A percentile compares a stretch with the other conserved stretches of the same genome.
Conservation (phyloP, 768 basidiomycete species). For the Lactarius pseudohatsudake region DNA sequence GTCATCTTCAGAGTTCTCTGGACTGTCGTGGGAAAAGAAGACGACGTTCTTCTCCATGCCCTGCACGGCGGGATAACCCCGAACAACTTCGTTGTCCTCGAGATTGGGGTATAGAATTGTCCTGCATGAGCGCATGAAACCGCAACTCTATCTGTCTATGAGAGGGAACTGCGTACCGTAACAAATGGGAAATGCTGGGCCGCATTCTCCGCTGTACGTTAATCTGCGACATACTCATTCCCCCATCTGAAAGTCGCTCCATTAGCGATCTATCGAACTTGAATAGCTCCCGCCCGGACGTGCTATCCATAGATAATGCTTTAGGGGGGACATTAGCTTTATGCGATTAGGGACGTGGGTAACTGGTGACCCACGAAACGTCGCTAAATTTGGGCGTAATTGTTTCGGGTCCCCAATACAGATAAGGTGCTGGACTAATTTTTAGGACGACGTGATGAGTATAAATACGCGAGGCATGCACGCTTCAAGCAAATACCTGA, state of each 20-base stretch:
- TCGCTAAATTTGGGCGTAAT: slow-evolving; percentile 66
- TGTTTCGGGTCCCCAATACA: slow-evolving; percentile 81
- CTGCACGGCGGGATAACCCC: slow-evolving; percentile 51
- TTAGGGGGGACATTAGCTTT: slow-evolving; percentile 5
- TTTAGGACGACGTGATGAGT: neutral
- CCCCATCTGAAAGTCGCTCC: slow-evolving; percentile 62
- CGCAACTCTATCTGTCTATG: neutral
- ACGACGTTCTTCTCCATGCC: slow-evolving; percentile 66
- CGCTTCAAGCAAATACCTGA: slow-evolving; percentile 30
- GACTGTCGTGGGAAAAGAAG: slow-evolving; percentile 63
- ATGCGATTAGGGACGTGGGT: neutral
- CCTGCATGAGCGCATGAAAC: slow-evolving; percentile 33
- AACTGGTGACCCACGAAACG: slow-evolving; percentile 47
- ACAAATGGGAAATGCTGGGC: slow-evolving; percentile 61
- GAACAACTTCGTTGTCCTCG: slow-evolving; percentile 55
- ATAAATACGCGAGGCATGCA: neutral
- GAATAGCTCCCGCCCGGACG: slow-evolving; percentile 52
- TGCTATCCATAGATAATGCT: slow-evolving; percentile 71
- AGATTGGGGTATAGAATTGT: slow-evolving; percentile 61
- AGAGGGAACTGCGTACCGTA: slow-evolving; percentile 42
- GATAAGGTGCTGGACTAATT: slow-evolving; percentile 63
- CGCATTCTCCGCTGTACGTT: slow-evolving; percentile 77
- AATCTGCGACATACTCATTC: slow-evolving; percentile 66
- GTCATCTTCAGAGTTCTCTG: slow-evolving; percentile 63
- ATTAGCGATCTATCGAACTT: slow-evolving; percentile 68